Base-by-base conservation (phyloP, 768 basidiomycete species). In the Peribolospora baueri region DNA sequence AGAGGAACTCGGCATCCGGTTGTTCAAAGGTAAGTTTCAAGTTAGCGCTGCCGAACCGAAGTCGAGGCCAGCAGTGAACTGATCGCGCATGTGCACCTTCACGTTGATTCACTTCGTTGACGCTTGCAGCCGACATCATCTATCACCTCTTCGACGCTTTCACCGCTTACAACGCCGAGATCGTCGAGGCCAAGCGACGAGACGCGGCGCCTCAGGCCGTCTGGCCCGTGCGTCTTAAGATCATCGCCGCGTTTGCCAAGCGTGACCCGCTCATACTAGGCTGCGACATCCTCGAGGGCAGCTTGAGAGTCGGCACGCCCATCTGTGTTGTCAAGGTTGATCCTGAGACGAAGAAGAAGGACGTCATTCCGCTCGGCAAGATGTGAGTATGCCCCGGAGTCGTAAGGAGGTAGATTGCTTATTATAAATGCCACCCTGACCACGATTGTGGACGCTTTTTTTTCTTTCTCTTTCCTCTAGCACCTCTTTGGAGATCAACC, bases 71-170 rank as follows among this genome's bases (percentile, higher is more conserved):
- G 14, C 0, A 41, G 25, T 55, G 48, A 50, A 45, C 41, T 38
- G 8, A 10, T 13, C 5, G 6, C 1, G 1, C 13, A 10, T 13
- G 3, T 43, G 37, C 0, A 0, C 6, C 25, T 2, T 10, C 40
- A 8, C 9, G 38, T 42, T 57, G 42, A 52, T 50, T 14, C 10
- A 9, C 6, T n/a, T 52, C 7, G 7, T 57, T 39, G 58, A 38
- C 25, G 25, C 25, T 25, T 25, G 25, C 66, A 95, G 91, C 91
- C 58, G 88, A 93, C 68, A 95, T 97, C 66, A 97, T 98, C 62
- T 98, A 98, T 68, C 91, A 95, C 66, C 70, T 98, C 48, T 95
- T 97, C 65, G 90, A 97, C 65, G 77, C 86, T 11, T 97, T 97
- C 72, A 93, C 79, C 47, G 83, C 80, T 1, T 97, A 97, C 69